phyloP scores from a whole-genome alignment of 106 monocot species.

The Iris macrosiphon region DNA sequence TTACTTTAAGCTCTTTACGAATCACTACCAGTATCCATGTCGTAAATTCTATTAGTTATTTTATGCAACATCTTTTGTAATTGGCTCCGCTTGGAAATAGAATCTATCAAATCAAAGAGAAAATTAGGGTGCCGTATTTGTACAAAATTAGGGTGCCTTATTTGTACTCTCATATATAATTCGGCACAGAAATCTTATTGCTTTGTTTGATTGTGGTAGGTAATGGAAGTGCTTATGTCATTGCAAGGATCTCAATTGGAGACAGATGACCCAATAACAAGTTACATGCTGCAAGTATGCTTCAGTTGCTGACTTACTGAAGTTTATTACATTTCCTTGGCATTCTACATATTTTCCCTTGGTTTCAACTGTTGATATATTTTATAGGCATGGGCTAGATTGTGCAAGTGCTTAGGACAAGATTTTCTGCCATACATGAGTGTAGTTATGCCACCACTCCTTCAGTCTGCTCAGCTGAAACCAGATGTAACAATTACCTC shows the following conservation, averaged over 20 bases:
- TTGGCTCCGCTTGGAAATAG: too few species aligned
- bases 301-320: neutral
- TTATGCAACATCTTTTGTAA: too few species aligned
- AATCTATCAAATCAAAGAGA: too few species aligned
- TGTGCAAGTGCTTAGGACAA: constrained; percentile 95
- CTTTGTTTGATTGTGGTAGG: constrained; percentile 28
- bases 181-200: too few species aligned
- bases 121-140: too few species aligned
- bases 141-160: too few species aligned
- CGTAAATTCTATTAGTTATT: too few species aligned
- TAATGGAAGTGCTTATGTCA: constrained; percentile 96
- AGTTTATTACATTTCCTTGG: too few species aligned
- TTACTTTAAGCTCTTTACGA: too few species aligned
- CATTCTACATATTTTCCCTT: neutral
- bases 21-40: too few species aligned
- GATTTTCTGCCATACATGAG: constrained; percentile 99
- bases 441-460: constrained; percentile 95
- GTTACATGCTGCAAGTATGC: constrained; percentile 88
- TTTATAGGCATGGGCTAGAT: constrained; percentile 91
- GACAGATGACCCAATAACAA: constrained; percentile 86
- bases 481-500: constrained; percentile 95
- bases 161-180: too few species aligned
- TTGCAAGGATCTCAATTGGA: constrained; percentile 90
- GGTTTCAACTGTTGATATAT: neutral
- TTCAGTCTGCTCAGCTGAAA: constrained; percentile 95